These are phyloP conservation scores for Diaporthe citrichinensis DNA, from an alignment of 2,329 filamentous ascomycete genomes.

Conservation along the genomic window DNA sequence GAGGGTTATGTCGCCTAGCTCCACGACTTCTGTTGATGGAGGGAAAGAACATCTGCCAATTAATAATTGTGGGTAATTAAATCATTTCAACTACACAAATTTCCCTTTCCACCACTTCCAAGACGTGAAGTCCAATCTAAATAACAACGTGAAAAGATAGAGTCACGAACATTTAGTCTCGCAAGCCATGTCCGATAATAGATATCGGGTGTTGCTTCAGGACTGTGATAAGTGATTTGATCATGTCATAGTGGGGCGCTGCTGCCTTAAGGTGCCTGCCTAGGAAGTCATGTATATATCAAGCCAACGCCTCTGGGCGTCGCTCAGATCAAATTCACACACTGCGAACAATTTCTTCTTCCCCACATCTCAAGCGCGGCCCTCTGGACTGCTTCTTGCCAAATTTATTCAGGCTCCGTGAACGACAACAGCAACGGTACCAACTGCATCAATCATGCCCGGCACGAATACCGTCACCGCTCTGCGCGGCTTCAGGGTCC, in stretches of 20 bases:
- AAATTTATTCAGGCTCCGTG: not conserved
- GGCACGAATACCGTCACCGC: slow-evolving; percentile 13
- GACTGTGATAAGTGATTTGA: no score
- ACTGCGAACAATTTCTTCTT: not conserved
- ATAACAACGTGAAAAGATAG: no score
- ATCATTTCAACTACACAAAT: no score
- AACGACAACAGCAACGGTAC: not conserved
- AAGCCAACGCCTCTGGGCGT: not conserved
- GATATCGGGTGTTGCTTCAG: no score
- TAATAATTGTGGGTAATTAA: no score
- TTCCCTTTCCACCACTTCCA: no score
- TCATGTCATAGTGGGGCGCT: slow-evolving; percentile 5
- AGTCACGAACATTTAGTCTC: no score
- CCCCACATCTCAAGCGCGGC: not conserved
- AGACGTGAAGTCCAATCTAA: no score
- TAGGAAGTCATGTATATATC: not conserved
- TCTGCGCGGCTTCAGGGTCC: slow-evolving; percentile 4
- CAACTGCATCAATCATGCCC: not conserved
- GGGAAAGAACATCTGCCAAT: no score
- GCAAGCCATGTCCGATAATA: no score
- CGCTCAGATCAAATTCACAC: not conserved
- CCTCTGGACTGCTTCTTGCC: not conserved
- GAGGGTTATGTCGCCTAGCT: not conserved
- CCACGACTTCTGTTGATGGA: no score
- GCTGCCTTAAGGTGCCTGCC: slow-evolving; percentile 5